These are phyloP conservation scores for Botryotinia globosa DNA, from an alignment of 2,329 filamentous ascomycete species.

Conservation along the genomic window DNA sequence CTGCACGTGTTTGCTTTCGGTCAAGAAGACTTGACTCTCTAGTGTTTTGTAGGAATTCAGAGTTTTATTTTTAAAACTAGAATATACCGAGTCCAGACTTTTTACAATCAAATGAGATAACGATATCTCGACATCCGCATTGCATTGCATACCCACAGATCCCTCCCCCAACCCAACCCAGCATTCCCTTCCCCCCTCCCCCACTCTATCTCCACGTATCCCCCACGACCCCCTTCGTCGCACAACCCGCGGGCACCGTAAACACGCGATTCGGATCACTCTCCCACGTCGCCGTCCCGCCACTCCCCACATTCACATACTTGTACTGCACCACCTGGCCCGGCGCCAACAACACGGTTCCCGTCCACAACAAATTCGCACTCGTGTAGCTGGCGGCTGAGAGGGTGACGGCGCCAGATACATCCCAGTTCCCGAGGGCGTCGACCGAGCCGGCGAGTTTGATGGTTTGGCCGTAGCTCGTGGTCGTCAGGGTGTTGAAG, in stretches of 20 bases:
- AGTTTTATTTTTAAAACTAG: not conserved
- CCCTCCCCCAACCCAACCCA: not conserved
- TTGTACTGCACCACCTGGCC: constrained; percentile 64
- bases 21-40: not conserved
- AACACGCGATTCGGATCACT: constrained; percentile 44
- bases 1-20: not conserved
- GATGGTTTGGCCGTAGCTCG: constrained; percentile 60
- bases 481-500: constrained; percentile 58
- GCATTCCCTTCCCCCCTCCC: too few relatives aligned
- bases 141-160: not conserved
- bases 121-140: not conserved
- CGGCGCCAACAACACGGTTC: constrained; percentile 51
- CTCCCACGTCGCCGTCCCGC: constrained; percentile 62
- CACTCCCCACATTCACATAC: constrained; percentile 58
- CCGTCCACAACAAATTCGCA: constrained; percentile 60
- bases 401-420: constrained; percentile 53
- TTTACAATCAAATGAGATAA: not conserved
- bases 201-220: constrained; percentile 27
- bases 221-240: constrained; percentile 28
- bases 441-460: constrained; percentile 60
- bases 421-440: constrained; percentile 62
- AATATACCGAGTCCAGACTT: fast-evolving
- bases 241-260: constrained; percentile 32
- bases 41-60: not conserved
- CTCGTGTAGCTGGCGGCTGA: constrained; percentile 59